These are phyloP conservation scores for Dacryopinax spathularia DNA, from an alignment of 768 basidiomycete species.

Conservation along the genomic window DNA sequence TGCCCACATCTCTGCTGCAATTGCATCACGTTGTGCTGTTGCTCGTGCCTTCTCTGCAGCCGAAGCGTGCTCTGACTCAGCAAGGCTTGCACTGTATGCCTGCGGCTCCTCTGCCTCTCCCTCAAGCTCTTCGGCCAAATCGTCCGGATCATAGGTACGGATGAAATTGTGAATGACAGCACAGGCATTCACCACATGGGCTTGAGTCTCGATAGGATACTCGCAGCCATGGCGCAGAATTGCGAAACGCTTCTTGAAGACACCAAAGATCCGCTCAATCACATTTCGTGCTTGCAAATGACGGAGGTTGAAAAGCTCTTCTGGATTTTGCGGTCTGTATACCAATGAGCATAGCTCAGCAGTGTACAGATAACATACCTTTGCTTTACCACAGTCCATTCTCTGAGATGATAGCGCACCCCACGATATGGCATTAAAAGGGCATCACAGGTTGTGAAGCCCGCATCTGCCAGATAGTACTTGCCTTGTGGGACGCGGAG, in stretches of 20 bases:
- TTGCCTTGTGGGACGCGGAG: too few relatives aligned
- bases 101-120: neutral
- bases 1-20: neutral
- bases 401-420: too few relatives aligned
- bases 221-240: conserved; percentile 10
- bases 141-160: conserved; percentile 14
- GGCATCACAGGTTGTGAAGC: too few relatives aligned
- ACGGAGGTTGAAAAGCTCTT: conserved; percentile 20
- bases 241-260: conserved; percentile 12
- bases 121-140: neutral
- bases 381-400: too few relatives aligned
- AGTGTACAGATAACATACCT: too few relatives aligned
- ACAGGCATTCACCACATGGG: conserved; percentile 13
- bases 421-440: too few relatives aligned
- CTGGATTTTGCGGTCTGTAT: conserved; percentile 12
- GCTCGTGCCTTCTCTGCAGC: neutral
- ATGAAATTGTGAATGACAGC: conserved; percentile 19
- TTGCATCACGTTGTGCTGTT: neutral
- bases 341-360: too few relatives aligned
- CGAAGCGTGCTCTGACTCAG: neutral
- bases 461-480: too few relatives aligned
- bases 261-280: conserved; percentile 18
- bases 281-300: conserved; percentile 18
- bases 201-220: conserved; percentile 13
- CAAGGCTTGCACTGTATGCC: neutral